Percentiles rank a stretch among this genome's conserved stretches.
Evolutionary conservation across 176 grass and related monocot species (phyloP).

Genomic region (Aegilops tauschii): DNA sequence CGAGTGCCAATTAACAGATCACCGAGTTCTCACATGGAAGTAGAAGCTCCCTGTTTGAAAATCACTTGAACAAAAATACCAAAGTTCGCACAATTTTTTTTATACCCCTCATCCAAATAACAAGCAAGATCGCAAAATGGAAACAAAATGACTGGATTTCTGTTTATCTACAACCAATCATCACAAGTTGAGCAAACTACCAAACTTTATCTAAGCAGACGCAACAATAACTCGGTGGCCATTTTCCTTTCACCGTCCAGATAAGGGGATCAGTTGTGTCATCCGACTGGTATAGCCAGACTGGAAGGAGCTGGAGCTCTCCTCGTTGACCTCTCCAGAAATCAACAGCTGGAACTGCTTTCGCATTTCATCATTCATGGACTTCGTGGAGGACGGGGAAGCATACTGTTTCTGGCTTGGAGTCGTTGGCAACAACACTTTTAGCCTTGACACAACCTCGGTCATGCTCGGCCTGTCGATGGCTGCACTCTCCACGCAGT

Average conservation of each 20-base stretch:
- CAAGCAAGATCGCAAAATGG: neutral
- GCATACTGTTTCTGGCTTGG: neutral
- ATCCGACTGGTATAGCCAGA: neutral
- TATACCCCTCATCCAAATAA: neutral
- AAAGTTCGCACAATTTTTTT: neutral
- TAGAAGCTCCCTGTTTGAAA: neutral
- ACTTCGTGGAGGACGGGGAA: neutral
- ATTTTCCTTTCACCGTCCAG: conserved; percentile 2
- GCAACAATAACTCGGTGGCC: neutral
- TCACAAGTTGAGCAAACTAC: neutral
- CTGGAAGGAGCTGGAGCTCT: neutral
- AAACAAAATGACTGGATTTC: neutral
- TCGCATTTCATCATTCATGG: neutral
- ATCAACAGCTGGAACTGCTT: neutral
- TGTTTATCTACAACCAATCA: neutral
- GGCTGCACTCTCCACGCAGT: neutral
- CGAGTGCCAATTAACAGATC: neutral
- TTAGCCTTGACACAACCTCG: neutral
- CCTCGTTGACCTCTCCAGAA: neutral
- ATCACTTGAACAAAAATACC: neutral
- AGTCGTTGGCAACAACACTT: neutral
- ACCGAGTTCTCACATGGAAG: neutral
- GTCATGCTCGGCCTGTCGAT: neutral
- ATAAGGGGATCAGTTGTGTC: neutral
- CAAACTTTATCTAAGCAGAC: neutral